phyloP scores from a whole-genome alignment of 2,329 filamentous ascomycete genomes.

The Ceratocystis variospora region DNA sequence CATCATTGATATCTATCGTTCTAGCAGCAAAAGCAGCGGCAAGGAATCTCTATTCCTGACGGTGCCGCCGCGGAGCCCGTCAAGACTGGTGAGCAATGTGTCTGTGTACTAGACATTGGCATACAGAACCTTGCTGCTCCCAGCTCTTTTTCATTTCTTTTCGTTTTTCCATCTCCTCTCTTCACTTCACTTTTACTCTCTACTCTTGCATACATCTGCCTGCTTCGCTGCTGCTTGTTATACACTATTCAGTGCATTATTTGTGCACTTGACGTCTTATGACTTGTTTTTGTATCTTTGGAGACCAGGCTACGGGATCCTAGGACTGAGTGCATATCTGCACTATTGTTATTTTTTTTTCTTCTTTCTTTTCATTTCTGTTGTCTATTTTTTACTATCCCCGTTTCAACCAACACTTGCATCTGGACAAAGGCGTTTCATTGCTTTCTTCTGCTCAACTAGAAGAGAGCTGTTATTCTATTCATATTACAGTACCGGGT shows the following conservation, averaged over 20 bases:
- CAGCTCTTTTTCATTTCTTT: neutral
- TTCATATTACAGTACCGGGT: neutral
- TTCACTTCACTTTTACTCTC: slow-evolving; percentile 1
- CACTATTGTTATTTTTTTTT: slow-evolving; percentile 10
- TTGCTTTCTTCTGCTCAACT: neutral
- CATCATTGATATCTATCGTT: slow-evolving; percentile 22
- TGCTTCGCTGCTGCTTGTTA: slow-evolving; percentile 5
- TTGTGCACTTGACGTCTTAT: slow-evolving; percentile 1
- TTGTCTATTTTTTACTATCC: neutral
- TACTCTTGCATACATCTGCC: slow-evolving; percentile 1
- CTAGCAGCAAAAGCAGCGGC: slow-evolving; percentile 1
- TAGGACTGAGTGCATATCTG: neutral
- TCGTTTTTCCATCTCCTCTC: neutral
- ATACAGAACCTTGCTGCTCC: neutral
- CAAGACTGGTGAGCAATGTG: slow-evolving; percentile 31
- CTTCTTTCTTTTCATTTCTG: slow-evolving; percentile 5
- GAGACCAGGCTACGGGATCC: neutral
- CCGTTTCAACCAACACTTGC: neutral
- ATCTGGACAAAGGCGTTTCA: neutral
- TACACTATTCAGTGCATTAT: neutral
- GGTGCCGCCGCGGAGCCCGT: slow-evolving; percentile 37
- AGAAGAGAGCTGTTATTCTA: neutral
- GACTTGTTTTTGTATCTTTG: slow-evolving; percentile 9
- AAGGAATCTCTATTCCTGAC: slow-evolving; percentile 15
- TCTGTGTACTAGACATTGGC: neutral